Conservation (phyloP, 768 basidiomycete genomes). For the Auriscalpium orientale region DNA sequence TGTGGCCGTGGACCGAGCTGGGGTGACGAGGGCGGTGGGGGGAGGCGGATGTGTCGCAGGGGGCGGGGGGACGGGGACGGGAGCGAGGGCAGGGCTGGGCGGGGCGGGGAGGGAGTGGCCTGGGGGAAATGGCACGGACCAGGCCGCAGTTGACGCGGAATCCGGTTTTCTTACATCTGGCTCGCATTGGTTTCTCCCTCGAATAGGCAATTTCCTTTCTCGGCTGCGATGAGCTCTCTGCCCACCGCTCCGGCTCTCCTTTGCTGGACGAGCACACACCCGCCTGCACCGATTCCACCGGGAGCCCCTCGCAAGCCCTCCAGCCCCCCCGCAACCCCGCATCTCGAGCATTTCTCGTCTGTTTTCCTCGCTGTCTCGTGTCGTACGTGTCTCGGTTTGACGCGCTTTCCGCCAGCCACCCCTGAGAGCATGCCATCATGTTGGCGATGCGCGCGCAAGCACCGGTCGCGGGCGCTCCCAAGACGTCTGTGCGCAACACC, state of each 20-base stretch:
- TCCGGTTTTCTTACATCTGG: slow-evolving; percentile 7
- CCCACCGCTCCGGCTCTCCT: neutral
- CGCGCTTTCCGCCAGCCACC: neutral
- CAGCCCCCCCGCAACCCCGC: neutral
- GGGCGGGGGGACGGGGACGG: neutral
- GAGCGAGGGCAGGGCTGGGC: neutral
- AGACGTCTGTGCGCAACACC: too few relatives aligned
- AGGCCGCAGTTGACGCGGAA: slow-evolving; percentile 11
- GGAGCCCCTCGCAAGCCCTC: too few relatives aligned
- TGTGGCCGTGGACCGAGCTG: neutral
- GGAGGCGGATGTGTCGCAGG: neutral
- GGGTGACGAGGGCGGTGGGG: neutral
- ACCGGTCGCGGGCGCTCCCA: too few relatives aligned
- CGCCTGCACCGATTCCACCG: too few relatives aligned
- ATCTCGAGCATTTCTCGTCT: neutral
- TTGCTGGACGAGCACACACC: neutral
- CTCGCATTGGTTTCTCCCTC: neutral
- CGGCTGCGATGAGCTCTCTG: slow-evolving; percentile 1
- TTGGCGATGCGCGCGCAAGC: too few relatives aligned
- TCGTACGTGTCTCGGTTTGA: neutral
- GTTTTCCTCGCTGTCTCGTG: neutral
- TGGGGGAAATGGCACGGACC: slow-evolving; percentile 5
- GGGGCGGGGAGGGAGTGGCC: neutral
- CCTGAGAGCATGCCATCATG: neutral
- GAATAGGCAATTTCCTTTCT: slow-evolving; percentile 13